Evolutionary conservation across 2,329 filamentous ascomycete species (phyloP).

Genomic region (Epichloe aotearoae): DNA sequence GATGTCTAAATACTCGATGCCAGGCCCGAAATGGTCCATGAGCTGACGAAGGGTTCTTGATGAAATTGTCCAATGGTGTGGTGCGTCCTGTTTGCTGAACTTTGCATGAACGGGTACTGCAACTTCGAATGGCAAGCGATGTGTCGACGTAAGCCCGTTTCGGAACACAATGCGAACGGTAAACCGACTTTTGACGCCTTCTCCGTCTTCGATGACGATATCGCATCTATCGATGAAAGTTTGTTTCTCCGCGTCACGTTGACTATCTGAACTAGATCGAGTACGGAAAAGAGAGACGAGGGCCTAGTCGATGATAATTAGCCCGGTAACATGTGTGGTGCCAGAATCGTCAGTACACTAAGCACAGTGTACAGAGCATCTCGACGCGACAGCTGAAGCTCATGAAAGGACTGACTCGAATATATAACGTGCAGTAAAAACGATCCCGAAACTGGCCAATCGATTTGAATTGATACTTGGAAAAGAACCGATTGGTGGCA

Average conservation of each 20-base stretch:
- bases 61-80: conserved; percentile 60
- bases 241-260: conserved; percentile 47
- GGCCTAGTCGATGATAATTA: conserved; percentile 27
- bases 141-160: conserved; percentile 66
- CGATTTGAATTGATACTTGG: conserved; percentile 54
- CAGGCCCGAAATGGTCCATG: conserved; percentile 68
- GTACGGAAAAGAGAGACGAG: conserved; percentile 64
- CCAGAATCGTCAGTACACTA: neutral
- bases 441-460: conserved; percentile 36
- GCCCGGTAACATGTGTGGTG: neutral
- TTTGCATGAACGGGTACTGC: conserved; percentile 63
- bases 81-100: conserved; percentile 53
- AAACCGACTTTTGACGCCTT: conserved; percentile 58
- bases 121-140: conserved; percentile 62
- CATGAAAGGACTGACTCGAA: conserved; percentile 35
- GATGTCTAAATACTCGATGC: conserved; percentile 69
- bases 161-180: conserved; percentile 61
- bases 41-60: conserved; percentile 59
- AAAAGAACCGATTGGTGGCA: conserved; percentile 55
- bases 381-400: neutral
- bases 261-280: conserved; percentile 43
- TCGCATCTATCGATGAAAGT: conserved; percentile 63
- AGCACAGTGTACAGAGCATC: neutral
- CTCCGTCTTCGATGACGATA: conserved; percentile 58
- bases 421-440: conserved; percentile 66